Base-by-base conservation (phyloP, 176 grass and related monocot species). In the Hordeum vulgare region DNA sequence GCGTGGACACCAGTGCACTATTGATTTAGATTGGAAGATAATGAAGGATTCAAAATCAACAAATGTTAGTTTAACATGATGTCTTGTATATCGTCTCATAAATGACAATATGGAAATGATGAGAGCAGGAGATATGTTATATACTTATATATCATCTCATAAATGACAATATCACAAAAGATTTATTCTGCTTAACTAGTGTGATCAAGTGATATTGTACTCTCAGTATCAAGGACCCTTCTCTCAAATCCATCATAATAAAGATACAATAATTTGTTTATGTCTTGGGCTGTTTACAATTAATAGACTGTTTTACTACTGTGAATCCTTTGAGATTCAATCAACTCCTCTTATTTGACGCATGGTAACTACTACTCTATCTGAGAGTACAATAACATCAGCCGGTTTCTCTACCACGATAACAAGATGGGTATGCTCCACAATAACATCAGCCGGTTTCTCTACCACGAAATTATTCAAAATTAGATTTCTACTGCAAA, bases 391-490 rank as follows among this genome's bases (percentile, higher is more conserved):
- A n/a, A n/a, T n/a, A n/a, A n/a, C n/a, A n/a, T n/a, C n/a, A n/a
- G n/a, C n/a, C n/a, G n/a, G n/a, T n/a, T n/a, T n/a, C n/a, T n/a
- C n/a, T n/a, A n/a, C n/a, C n/a, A n/a, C n/a, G n/a, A n/a, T n/a
- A n/a, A n/a, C n/a, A 72, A 95, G 85, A 91, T 98, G 85, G 57
- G 94, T 98, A 90, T 92, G 87, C 85, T 95, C 91, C 8, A 91
- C 90, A 86, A 88, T 88, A 91, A 98, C 92, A 88, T 90, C 83
- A 86, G 69, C 61, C 20, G 3, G 18, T 0, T 9, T 69, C 66
- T 0, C 10, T 41, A 21, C 66, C 36, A 21, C n/a, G 9, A 70
- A 21, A 70, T 70, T 40, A 70, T 8, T 70, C 0, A 70, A n/a
- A 67, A 20, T 3, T 66, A 66, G 17, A 21, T 62, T 12, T 1